Conservation (phyloP, 768 basidiomycete genomes). For the Clathrus columnatus region DNA sequence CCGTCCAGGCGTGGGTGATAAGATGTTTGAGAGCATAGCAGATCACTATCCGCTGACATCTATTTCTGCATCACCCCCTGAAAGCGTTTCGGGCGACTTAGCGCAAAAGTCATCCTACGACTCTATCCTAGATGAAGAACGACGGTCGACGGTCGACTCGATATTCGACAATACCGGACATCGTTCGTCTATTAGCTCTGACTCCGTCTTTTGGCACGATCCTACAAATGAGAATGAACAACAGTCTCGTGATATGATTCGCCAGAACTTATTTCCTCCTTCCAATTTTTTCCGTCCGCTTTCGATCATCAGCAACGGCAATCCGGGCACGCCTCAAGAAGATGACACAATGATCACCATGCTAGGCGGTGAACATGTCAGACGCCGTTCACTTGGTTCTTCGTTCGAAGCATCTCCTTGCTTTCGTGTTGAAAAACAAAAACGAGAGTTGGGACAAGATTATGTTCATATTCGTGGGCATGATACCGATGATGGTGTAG, state of each 20-base stretch:
- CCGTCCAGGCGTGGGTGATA: conserved; percentile 73
- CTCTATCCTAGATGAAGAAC: conserved; percentile 55
- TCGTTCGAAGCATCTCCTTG: conserved; percentile 65
- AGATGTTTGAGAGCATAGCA: conserved; percentile 64
- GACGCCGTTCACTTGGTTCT: conserved; percentile 58
- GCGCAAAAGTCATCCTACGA: conserved; percentile 42
- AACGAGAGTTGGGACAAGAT: conserved; percentile 36
- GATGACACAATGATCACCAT: conserved; percentile 83
- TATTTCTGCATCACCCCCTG: conserved; percentile 59
- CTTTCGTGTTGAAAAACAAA: conserved; percentile 54
- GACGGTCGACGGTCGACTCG: conserved; percentile 32
- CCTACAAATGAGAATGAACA: conserved; percentile 27
- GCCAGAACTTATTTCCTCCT: conserved; percentile 32
- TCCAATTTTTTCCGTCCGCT: conserved; percentile 49
- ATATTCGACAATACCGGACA: conserved; percentile 56
- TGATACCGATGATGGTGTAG: conserved; percentile 10
- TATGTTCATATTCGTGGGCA: conserved; percentile 19
- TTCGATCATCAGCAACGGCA: conserved; percentile 48
- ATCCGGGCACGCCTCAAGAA: conserved; percentile 47
- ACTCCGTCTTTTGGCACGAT: conserved; percentile 54
- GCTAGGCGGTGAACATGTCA: conserved; percentile 70
- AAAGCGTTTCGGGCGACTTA: conserved; percentile 27
- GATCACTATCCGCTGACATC: conserved; percentile 48
- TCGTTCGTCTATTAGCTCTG: conserved; percentile 41
- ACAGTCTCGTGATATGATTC: conserved; percentile 20